These are phyloP conservation scores for Agroathelia rolfsii DNA, from an alignment of 1,284 basidiomycete genomes.

Conservation along the genomic window DNA sequence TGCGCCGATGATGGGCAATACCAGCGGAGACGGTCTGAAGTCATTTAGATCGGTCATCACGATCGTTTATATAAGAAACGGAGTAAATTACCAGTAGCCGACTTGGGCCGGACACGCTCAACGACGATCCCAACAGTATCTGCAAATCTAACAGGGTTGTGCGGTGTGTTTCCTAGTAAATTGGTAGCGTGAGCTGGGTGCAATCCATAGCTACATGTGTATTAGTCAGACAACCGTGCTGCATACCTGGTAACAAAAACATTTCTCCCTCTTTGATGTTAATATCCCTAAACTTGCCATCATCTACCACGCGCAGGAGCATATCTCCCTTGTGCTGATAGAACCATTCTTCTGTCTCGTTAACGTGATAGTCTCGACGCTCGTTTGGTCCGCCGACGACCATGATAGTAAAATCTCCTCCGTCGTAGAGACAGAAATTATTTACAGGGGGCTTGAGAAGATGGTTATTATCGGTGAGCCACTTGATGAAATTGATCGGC, in stretches of 20 bases:
- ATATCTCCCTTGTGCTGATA: constrained; percentile 91
- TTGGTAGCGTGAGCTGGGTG: not conserved
- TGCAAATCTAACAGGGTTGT: constrained; percentile 87
- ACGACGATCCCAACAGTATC: constrained; percentile 93
- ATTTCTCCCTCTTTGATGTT: constrained; percentile 91
- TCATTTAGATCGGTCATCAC: constrained; percentile 6
- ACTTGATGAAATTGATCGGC: constrained; percentile 79
- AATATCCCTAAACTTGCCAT: constrained; percentile 81
- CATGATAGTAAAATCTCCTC: constrained; percentile 84
- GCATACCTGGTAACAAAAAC: constrained; percentile 84
- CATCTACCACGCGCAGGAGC: constrained; percentile 82
- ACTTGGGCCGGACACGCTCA: constrained; percentile 76
- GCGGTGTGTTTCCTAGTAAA: constrained; percentile 82
- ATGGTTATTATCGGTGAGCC: constrained; percentile 73
- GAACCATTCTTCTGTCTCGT: constrained; percentile 97
- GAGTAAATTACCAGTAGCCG: constrained; percentile 38
- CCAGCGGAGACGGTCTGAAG: constrained; percentile 84
- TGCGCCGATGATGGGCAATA: constrained; percentile 76
- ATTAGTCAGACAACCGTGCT: constrained; percentile 3
- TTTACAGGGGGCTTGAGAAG: constrained; percentile 84
- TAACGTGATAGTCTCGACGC: constrained; percentile 86
- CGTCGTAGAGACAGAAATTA: constrained; percentile 82
- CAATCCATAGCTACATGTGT: not conserved
- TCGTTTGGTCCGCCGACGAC: constrained; percentile 89
- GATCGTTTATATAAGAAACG: not conserved